A percentile compares a stretch with the other conserved stretches of the same genome.
Evolutionary conservation across 345 rosid species (phyloP).

Genomic region (Aquilaria yunnanensis): DNA sequence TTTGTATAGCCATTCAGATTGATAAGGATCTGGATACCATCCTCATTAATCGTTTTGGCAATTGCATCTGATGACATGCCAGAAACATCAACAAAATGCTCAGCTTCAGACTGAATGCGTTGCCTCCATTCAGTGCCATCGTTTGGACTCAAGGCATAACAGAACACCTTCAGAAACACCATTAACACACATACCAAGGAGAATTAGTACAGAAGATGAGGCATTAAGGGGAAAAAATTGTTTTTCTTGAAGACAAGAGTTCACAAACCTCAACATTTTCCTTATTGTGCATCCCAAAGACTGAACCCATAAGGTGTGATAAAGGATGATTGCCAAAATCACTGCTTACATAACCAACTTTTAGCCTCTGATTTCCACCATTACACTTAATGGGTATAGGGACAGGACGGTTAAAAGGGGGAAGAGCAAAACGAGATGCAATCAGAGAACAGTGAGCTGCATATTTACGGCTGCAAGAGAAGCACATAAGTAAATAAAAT

Average conservation of each 20-base stretch:
- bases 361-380: conserved; percentile 60
- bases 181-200: conserved; percentile 11
- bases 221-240: not conserved
- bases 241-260: not conserved
- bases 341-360: conserved; percentile 95
- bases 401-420: conserved; percentile 67
- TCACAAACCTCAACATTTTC: conserved; percentile 75
- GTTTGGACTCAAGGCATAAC: conserved; percentile 91
- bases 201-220: not conserved
- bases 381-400: conserved; percentile 56
- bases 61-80: conserved; percentile 81
- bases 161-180: conserved; percentile 58
- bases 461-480: conserved; percentile 69
- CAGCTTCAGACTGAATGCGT: conserved; percentile 83
- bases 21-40: conserved; percentile 79
- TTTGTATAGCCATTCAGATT: conserved; percentile 98
- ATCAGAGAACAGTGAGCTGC: conserved; percentile 89
- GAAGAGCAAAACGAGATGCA: conserved; percentile 82
- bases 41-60: conserved; percentile 78
- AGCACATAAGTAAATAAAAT: conserved; percentile 8
- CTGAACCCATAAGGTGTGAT: conserved; percentile 99
- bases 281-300: conserved; percentile 94
- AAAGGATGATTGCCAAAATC: conserved; percentile 97
- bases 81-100: conserved; percentile 91
- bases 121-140: conserved; percentile 98